Evolutionary conservation across 208 protist genomes (phyloP), one percentile per base, ranked within the genome.

Genomic region (Leishmania guyanensis): DNA sequence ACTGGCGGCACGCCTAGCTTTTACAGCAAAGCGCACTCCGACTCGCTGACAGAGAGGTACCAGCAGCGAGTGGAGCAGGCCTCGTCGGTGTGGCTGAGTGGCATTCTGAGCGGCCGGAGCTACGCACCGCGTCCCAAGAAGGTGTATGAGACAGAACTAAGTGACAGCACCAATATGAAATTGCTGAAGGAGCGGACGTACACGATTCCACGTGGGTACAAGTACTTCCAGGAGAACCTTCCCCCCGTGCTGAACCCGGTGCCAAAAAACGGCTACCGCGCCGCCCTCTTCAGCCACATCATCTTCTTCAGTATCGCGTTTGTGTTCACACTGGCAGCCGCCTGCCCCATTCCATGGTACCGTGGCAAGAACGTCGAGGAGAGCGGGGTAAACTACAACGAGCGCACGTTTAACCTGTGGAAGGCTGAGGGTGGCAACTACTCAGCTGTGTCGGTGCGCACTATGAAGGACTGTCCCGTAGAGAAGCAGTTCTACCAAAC

Each of bases 401-500:
- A 78, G 22, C 71, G 75, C 60, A 75, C 79, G 80, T 92, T 77
- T 66, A 89, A 85, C 14, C 81, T 94, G 64, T 94, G 86, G 84
- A 70, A 81, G 39, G 65, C 84, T 60, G 66, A 74, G 72, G 88
- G 86, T 43, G 87, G 87, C 68, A 54, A 33, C 58, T 68, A 88
- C 60, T 43, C 80, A 0, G 26, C 29, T 10, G 39, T 92, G 20
- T 77, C 62, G 12, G 68, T 90, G 14, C 72, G 68, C 54, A 60
- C 56, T 0, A 80, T 91, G 69, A 76, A 58, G 29, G 43, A 46
- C 60, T 93, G 90, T 79, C 86, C 88, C 9, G 64, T 90, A 36
- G 81, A 93, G 79, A 91, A 93, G 77, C 91, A 94, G 81, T 94
- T 91, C 80, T 90, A 86, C 75, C 89, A 91, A 64, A 79, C 77